These are phyloP conservation scores for Eimeria necatrix DNA, from an alignment of 169 alveolate genomes.

Conservation along the genomic window DNA sequence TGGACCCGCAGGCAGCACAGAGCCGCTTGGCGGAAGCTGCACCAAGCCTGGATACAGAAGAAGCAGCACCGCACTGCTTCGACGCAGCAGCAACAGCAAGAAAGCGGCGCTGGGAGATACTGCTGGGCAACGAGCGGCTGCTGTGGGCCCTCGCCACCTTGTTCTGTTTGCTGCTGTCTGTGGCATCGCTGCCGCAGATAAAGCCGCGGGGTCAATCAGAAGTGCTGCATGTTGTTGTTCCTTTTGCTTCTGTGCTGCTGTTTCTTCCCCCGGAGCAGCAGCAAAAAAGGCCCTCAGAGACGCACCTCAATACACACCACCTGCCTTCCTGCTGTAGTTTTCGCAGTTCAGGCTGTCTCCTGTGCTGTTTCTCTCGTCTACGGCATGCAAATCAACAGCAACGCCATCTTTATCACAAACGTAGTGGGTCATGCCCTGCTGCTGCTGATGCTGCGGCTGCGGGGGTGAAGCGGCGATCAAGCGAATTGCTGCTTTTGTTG, in stretches of 20 bases:
- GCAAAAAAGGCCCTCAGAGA: background rate
- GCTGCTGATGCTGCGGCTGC: background rate
- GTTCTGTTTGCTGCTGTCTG: background rate
- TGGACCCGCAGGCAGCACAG: background rate
- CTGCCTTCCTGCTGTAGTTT: background rate
- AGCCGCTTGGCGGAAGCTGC: background rate
- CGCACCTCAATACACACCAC: background rate
- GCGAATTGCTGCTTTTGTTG: background rate
- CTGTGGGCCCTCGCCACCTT: background rate
- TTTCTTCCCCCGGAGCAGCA: constrained; percentile 19
- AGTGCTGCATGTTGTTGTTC: background rate
- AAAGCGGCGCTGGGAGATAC: background rate
- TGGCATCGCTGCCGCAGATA: background rate
- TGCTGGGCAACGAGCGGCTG: background rate
- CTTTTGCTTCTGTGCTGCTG: background rate
- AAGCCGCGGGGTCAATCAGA: background rate
- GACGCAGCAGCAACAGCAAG: background rate
- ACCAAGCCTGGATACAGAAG: background rate
- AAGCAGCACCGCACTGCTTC: background rate
- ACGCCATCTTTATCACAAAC: background rate
- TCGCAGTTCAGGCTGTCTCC: constrained; percentile 22
- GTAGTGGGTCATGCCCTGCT: background rate
- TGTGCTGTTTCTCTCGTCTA: background rate
- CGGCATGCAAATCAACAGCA: constrained; percentile 9
- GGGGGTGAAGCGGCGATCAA: background rate